Evolutionary conservation across 768 basidiomycete genomes (phyloP).

Genomic region (Terana coerulea): DNA sequence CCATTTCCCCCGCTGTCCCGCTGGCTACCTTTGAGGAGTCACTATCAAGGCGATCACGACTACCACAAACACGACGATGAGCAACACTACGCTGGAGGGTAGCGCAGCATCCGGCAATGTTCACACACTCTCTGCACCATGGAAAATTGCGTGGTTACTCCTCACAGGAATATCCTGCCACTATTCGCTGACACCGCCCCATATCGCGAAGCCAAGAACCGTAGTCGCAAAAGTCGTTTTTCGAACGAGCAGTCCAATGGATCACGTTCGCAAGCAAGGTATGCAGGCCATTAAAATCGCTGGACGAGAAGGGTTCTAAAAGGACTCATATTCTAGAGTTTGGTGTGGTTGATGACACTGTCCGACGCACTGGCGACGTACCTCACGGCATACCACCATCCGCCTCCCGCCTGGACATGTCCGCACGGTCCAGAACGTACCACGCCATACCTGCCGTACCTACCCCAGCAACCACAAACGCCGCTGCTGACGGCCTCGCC

Average conservation of each 20-base stretch:
- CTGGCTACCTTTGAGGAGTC: background rate
- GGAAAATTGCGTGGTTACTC: background rate
- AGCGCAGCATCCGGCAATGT: background rate
- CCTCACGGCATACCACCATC: background rate
- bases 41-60: no score
- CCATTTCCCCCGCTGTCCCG: background rate
- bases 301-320: background rate
- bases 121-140: background rate
- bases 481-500: constrained; percentile 11
- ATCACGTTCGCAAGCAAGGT: background rate
- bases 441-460: background rate
- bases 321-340: constrained; percentile 7
- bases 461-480: background rate
- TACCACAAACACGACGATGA: background rate
- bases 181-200: background rate
- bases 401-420: background rate
- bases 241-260: background rate
- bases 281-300: background rate
- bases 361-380: constrained; percentile 20
- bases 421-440: background rate
- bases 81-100: background rate
- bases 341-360: constrained; percentile 20
- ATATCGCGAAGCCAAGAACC: background rate
- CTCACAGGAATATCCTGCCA: background rate
- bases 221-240: background rate